A percentile compares a stretch with the other conserved stretches of the same genome.
phyloP scores from a whole-genome alignment of 768 basidiomycete genomes.

The Serendipita sp. region DNA sequence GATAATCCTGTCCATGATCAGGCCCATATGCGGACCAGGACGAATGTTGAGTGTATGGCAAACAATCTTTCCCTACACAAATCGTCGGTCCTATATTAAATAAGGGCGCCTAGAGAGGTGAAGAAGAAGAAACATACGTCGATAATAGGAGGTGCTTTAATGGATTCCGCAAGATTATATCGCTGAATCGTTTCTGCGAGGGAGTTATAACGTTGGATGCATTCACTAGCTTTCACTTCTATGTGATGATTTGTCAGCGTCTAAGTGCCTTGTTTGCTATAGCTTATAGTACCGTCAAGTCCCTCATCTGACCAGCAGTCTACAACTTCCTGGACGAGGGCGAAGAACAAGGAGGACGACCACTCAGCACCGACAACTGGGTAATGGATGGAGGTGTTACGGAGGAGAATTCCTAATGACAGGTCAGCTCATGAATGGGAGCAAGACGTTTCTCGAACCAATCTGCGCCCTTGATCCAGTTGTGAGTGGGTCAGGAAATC shows the following conservation, averaged over 20 bases:
- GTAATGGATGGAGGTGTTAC: slow-evolving; percentile 52
- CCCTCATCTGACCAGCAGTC: slow-evolving; percentile 24
- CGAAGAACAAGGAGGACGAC: slow-evolving; percentile 57
- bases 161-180: slow-evolving; percentile 38
- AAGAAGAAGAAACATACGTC: slow-evolving; percentile 38
- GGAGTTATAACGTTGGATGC: slow-evolving; percentile 46
- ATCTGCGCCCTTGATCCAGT: slow-evolving; percentile 22
- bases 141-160: slow-evolving; percentile 58
- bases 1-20: slow-evolving; percentile 46
- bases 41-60: slow-evolving; percentile 34
- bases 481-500: background rate
- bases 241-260: background rate
- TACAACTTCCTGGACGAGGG: slow-evolving; percentile 54
- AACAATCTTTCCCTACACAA: slow-evolving; percentile 53
- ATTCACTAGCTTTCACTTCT: slow-evolving; percentile 30
- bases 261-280: background rate
- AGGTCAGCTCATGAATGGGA: background rate
- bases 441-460: slow-evolving; percentile 11
- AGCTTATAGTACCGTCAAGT: slow-evolving; percentile 28
- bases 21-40: slow-evolving; percentile 56
- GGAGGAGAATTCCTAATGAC: slow-evolving; percentile 43
- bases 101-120: background rate
- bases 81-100: background rate
- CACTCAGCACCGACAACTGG: slow-evolving; percentile 45
- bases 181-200: slow-evolving; percentile 46